A percentile compares a stretch with the other conserved stretches of the same genome.
Conservation (phyloP, 2,329 filamentous ascomycete species). For the Botrytis cinerea region DNA sequence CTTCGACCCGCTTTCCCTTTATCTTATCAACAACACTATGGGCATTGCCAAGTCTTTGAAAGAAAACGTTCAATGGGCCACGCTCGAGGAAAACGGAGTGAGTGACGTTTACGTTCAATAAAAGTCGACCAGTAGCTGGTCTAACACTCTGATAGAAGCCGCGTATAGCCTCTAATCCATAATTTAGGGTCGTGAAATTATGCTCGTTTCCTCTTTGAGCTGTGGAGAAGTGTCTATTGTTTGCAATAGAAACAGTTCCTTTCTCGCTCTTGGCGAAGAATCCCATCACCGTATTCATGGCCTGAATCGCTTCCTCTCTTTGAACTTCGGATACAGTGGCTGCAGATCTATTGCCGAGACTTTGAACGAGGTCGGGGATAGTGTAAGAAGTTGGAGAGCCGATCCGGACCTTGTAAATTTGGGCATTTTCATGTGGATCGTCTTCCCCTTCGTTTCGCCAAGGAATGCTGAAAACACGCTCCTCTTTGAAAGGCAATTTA, state of each 20-base stretch:
- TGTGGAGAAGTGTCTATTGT: conserved; percentile 55
- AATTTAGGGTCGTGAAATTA: conserved; percentile 45
- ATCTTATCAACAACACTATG: conserved; percentile 39
- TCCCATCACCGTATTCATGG: conserved; percentile 59
- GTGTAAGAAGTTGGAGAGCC: conserved; percentile 30
- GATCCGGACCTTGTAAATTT: conserved; percentile 32
- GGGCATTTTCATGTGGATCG: conserved; percentile 29
- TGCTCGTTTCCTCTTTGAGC: conserved; percentile 31
- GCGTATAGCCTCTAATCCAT: conserved; percentile 57
- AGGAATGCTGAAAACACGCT: conserved; percentile 27
- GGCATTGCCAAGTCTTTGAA: conserved; percentile 40
- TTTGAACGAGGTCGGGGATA: conserved; percentile 31
- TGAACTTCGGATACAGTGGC: conserved; percentile 28
- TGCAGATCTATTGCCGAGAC: conserved; percentile 26
- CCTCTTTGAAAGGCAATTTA: conserved; percentile 15
- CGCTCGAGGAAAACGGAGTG: conserved; percentile 58
- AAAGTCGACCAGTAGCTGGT: conserved; percentile 55
- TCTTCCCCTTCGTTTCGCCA: conserved; percentile 38
- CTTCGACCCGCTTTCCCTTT: conserved; percentile 45
- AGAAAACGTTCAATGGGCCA: conserved; percentile 45
- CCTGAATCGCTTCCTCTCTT: conserved; percentile 55
- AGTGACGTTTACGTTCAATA: conserved; percentile 65
- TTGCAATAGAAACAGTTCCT: conserved; percentile 49
- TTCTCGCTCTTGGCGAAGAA: conserved; percentile 46
- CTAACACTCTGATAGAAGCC: conserved; percentile 65